Evolutionary conservation across 2,329 filamentous ascomycete genomes (phyloP).

Genomic region (Xylariaceae sp.): DNA sequence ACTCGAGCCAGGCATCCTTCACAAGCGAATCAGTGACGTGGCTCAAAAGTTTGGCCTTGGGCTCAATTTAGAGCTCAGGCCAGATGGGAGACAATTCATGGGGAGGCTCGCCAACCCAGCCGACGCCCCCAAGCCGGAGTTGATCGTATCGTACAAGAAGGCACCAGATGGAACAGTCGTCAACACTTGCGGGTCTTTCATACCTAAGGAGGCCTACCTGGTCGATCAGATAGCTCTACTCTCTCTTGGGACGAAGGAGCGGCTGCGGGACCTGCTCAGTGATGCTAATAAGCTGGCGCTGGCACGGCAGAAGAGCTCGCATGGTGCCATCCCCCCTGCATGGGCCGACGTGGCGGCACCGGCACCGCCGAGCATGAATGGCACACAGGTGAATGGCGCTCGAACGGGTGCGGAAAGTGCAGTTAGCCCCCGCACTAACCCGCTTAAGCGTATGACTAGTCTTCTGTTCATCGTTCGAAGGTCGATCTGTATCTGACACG

Average conservation of each 20-base stretch:
- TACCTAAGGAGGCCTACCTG: conserved; percentile 69
- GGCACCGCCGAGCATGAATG: conserved; percentile 32
- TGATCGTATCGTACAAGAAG: conserved; percentile 49
- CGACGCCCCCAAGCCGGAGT: conserved; percentile 45
- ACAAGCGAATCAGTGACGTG: conserved; percentile 53
- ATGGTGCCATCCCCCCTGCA: conserved; percentile 71
- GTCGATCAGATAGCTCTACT: conserved; percentile 79
- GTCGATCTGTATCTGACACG: conserved; percentile 32
- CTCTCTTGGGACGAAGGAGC: conserved; percentile 76
- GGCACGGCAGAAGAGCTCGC: conserved; percentile 69
- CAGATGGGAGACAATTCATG: conserved; percentile 34
- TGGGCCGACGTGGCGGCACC: conserved; percentile 66
- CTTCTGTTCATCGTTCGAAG: conserved; percentile 21
- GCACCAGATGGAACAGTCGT: conserved; percentile 59
- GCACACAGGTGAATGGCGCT: conserved; percentile 21
- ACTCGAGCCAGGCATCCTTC: conserved; percentile 57
- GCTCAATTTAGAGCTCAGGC: conserved; percentile 51
- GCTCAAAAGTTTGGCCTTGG: conserved; percentile 52
- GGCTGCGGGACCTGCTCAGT: conserved; percentile 68
- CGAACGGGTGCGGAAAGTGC: conserved; percentile 37
- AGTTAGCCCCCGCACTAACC: conserved; percentile 48
- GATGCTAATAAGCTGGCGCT: conserved; percentile 67
- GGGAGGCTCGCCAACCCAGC: conserved; percentile 45
- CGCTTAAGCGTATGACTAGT: conserved; percentile 59
- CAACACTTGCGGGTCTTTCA: conserved; percentile 59